These are phyloP conservation scores for Ambrosia trifida DNA, from an alignment of 129 eudicot species.

Conservation along the genomic window DNA sequence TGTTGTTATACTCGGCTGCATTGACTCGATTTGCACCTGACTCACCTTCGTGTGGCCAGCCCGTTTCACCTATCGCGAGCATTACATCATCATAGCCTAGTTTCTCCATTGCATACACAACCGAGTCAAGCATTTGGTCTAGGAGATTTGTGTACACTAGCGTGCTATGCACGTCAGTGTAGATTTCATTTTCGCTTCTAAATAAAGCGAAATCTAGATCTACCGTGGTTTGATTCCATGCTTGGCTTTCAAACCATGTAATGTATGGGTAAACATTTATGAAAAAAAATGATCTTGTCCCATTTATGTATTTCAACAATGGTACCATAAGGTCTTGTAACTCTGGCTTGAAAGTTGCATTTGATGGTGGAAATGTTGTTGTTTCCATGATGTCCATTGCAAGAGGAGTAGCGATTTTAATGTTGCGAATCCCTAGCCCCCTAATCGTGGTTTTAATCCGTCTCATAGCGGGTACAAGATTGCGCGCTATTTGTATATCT, in stretches of 20 bases:
- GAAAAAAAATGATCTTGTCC: constrained; percentile 53
- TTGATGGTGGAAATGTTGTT: constrained; percentile 63
- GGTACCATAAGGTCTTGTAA: constrained; percentile 37
- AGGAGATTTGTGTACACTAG: constrained; percentile 58
- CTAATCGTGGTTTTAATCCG: constrained; percentile 49
- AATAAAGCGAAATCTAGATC: constrained; percentile 61
- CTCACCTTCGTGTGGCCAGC: constrained; percentile 87
- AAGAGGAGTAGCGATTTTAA: constrained; percentile 64
- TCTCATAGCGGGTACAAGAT: constrained; percentile 68
- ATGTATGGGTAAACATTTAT: constrained; percentile 67
- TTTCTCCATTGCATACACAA: constrained; percentile 61
- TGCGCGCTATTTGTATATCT: constrained; percentile 40
- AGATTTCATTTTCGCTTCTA: constrained; percentile 30
- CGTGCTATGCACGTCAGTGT: constrained; percentile 51
- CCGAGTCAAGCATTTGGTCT: constrained; percentile 90
- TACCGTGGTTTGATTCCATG: constrained; percentile 36
- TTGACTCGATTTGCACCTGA: constrained; percentile 69
- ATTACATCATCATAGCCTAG: constrained; percentile 46
- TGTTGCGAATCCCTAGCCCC: constrained; percentile 50
- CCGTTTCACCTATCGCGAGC: constrained; percentile 69
- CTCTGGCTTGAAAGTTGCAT: constrained; percentile 49
- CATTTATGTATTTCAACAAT: constrained; percentile 48
- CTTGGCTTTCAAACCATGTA: constrained; percentile 45
- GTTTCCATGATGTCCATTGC: constrained; percentile 71
- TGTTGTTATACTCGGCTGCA: constrained; percentile 73